Base-by-base conservation (phyloP, 176 grass and related monocot genomes). In the Oryza brachyantha region DNA sequence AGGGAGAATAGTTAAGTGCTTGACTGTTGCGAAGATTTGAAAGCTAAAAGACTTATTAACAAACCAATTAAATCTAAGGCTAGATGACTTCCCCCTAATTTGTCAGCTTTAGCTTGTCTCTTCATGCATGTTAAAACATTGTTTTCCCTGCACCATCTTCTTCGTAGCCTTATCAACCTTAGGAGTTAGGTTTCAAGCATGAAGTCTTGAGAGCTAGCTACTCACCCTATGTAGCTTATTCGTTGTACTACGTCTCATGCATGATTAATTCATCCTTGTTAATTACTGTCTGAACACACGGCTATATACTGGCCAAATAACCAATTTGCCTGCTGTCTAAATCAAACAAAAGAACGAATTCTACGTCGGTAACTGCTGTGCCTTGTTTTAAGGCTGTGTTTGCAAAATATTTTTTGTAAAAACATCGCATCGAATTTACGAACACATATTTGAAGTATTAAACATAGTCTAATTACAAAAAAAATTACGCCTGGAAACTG, bases 11-110 rank as follows among this genome's bases (percentile, higher is more conserved):
- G 86, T 73, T 83, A 79, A 79, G 80, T 46, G 29, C 55, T 74
- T 73, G 48, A 88, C 80, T 88, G 74, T 88, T 68, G 68, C 74
- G 73, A 73, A 67, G 68, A 75, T 73, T 83, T 67, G 66, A 66
- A 79, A 43, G 68, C 48, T 83, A 66, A 59, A 77, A 32, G 29
- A 50, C 80, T 74, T 74, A 58, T 29, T 79, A 83, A 79, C 28
- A 74, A 78, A 74, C 50, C 41, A 55, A 55, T 81, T 64, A 72
- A 77, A 63, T 39, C 38, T 61, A 81, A 77, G 66, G 35, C 29
- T 45, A 64, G 21, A 29, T 35, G 64, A 48, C 60, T 27, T 60
- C 48, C 48, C 45, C 25, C 72, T 66, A 42, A 61, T 83, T 22
- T 61, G 37, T 73, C 74, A 88, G 36, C 73, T 71, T 78, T 29